Evolutionary conservation across 768 basidiomycete species (phyloP).

Genomic region (Leccinum truebloodii): DNA sequence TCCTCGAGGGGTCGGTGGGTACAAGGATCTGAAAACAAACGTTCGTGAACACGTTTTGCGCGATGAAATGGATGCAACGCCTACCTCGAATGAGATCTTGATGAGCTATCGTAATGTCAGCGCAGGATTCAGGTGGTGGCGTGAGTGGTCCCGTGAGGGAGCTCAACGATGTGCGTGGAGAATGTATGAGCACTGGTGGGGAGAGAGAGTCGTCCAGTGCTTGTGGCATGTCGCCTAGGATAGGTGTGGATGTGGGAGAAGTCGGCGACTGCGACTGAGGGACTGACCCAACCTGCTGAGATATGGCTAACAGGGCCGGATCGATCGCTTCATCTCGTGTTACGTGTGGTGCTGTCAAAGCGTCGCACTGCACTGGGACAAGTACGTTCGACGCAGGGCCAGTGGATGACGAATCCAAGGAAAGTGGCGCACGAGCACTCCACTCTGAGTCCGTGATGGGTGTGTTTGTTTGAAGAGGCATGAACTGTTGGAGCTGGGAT

Average conservation of each 20-base stretch:
- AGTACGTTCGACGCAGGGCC: not conserved
- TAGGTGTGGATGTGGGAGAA: not conserved
- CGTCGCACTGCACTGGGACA: not conserved
- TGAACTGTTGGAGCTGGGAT: slow-evolving; percentile 48
- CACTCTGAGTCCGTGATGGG: slow-evolving; percentile 15
- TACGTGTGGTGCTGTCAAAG: not conserved
- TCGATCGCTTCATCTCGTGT: slow-evolving; percentile 32
- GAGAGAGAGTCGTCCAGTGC: slow-evolving; percentile 7
- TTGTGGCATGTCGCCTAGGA: slow-evolving; percentile 3
- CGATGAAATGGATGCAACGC: not conserved
- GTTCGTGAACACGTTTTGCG: slow-evolving; percentile 5
- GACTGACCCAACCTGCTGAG: slow-evolving; percentile 12
- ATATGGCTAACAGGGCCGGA: slow-evolving; percentile 34
- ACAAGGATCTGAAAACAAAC: slow-evolving; percentile 6
- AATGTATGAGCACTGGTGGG: slow-evolving; percentile 25
- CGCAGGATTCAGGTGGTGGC: slow-evolving; percentile 20
- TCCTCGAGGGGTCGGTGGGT: slow-evolving; percentile 6
- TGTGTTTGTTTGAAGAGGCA: slow-evolving; percentile 24
- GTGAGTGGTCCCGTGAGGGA: slow-evolving; percentile 31
- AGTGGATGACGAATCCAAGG: slow-evolving; percentile 5
- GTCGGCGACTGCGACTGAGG: slow-evolving; percentile 5
- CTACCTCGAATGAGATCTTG: slow-evolving; percentile 14
- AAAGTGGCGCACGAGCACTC: not conserved
- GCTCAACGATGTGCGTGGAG: slow-evolving; percentile 35
- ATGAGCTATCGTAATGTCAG: slow-evolving; percentile 6